Evolutionary conservation across 73 alveolate genomes (phyloP), one percentile per base, ranked within the genome.

Genomic region (Paramecium biaurelia): DNA sequence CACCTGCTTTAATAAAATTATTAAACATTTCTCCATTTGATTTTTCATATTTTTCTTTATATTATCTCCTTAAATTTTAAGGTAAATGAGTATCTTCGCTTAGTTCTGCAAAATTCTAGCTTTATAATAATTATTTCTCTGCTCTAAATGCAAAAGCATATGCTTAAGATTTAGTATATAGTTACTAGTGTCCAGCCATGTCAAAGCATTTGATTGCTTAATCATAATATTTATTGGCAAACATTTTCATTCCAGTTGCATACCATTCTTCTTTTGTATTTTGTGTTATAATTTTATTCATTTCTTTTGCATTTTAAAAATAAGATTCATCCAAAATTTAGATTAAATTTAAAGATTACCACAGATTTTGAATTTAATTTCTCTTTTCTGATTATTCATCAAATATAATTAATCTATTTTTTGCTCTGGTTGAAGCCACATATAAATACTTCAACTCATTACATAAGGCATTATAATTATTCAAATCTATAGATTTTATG

Each of bases 381-480:
- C 97, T 96, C 15, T 82, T 92, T 35, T 84, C 92, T 23, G 89
- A 93, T 28, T 93, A 84, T 30, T 95, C 95, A 68, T 97, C 99
- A 89, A 63, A 97, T 67, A 97, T 95, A 18, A 97, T 85, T 18
- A 97, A 93, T 85, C 98, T 96, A 20, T 92, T 41, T 95, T 94
- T 97, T 0, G 99, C 98, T 70, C 99, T 89, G 7, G 99, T 97
- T 30, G 96, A 85, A 21, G 98, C 97, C 18, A 96, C 98, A 89
- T 97, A 97, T 14, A 97, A 85, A 70, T 93, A 92, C 72, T 97
- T 97, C 8, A 97, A 92, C 74, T 97, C 99, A 38, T 94, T 95
- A 67, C 99, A 97, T 34, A 97, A 92, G 70, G 53, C 38, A 35
- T 42, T 72, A 72, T 35, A 72, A 38, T 35, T 28, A 37, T 32